Percentiles rank a stretch among this genome's conserved stretches.
Conservation (phyloP, 225 moss, liverwort and hornwort species). For the Rhytidiadelphus loreus region DNA sequence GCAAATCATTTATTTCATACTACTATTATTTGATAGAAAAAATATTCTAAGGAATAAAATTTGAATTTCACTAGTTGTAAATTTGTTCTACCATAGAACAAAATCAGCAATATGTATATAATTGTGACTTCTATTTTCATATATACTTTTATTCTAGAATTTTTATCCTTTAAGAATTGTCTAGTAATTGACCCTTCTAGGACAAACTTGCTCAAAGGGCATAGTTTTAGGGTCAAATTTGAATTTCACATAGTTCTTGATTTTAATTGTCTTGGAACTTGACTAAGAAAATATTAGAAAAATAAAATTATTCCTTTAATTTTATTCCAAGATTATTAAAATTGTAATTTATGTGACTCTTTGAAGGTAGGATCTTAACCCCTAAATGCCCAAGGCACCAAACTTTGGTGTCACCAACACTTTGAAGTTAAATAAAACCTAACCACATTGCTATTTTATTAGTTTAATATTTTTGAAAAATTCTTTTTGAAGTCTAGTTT, state of each 20-base stretch:
- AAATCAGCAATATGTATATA: background rate
- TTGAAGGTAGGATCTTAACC: background rate
- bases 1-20: background rate
- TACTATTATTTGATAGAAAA: no score
- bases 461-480: no score
- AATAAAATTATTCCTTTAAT: no score
- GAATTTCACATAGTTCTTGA: background rate
- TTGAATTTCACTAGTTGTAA: background rate
- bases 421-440: no score
- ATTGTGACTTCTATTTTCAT: background rate
- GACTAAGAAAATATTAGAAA: background rate
- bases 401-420: no score
- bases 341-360: background rate
- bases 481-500: no score
- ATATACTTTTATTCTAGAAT: background rate
- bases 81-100: background rate
- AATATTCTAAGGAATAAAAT: no score
- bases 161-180: background rate
- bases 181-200: accelerated
- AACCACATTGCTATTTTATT: no score
- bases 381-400: no score
- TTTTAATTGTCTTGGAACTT: background rate
- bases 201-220: accelerated
- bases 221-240: background rate
- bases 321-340: background rate